These are phyloP conservation scores for Solanum corneliomulleri DNA, from an alignment of 257 asterid genomes.

Conservation along the genomic window DNA sequence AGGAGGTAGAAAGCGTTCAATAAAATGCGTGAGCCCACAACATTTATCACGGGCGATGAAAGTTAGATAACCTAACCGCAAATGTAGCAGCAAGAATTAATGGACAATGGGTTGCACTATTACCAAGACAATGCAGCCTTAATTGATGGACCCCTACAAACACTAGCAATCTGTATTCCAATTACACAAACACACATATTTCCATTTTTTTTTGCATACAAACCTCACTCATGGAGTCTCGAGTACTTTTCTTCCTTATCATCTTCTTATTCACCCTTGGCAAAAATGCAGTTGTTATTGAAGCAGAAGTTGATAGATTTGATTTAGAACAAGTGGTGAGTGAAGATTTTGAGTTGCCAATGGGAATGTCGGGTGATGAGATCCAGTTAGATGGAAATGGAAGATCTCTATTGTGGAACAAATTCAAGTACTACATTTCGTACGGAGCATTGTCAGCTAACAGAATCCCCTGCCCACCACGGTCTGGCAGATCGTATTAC, in stretches of 20 bases:
- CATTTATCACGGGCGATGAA: neutral
- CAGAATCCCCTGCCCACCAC: constrained; percentile 72
- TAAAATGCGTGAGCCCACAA: neutral
- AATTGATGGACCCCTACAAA: neutral
- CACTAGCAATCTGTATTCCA: constrained; percentile 3
- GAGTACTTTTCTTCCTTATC: constrained; percentile 8
- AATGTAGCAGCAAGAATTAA: neutral
- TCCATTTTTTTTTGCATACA: neutral
- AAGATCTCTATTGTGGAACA: constrained; percentile 60
- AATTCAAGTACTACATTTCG: constrained; percentile 42
- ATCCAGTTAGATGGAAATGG: constrained; percentile 14
- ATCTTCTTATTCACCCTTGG: constrained; percentile 1
- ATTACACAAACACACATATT: neutral
- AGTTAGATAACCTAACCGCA: neutral
- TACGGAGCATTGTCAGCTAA: constrained; percentile 68
- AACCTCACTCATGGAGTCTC: constrained; percentile 4
- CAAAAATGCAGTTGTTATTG: neutral
- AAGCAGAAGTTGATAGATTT: constrained; percentile 15
- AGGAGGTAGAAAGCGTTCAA: neutral
- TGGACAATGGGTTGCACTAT: neutral
- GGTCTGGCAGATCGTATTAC: constrained; percentile 79
- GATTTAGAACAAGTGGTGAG: constrained; percentile 12
- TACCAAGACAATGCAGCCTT: neutral
- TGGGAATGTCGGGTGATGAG: constrained; percentile 13
- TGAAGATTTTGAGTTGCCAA: constrained; percentile 26